These are phyloP conservation scores for Rhazya stricta DNA, from an alignment of 257 asterid genomes.

Conservation along the genomic window DNA sequence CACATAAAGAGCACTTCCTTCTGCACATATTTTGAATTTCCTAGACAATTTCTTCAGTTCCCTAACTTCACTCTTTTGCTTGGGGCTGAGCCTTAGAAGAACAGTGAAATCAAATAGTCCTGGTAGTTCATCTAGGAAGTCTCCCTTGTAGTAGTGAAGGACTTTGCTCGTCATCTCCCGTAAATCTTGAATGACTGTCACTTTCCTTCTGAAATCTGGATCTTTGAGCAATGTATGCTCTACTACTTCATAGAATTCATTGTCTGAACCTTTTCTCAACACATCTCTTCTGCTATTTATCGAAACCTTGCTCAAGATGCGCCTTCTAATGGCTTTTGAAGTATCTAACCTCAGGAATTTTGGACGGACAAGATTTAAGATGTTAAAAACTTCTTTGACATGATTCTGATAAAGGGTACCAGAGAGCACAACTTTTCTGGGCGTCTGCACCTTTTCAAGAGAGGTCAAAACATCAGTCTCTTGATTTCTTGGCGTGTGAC, in stretches of 20 bases:
- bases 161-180: slow-evolving; percentile 86
- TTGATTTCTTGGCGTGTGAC: slow-evolving; percentile 90
- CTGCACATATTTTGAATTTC: slow-evolving; percentile 67
- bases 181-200: slow-evolving; percentile 69
- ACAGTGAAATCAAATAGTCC: slow-evolving; percentile 86
- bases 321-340: slow-evolving; percentile 62
- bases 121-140: slow-evolving; percentile 90
- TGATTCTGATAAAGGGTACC: slow-evolving; percentile 97
- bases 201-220: slow-evolving; percentile 63
- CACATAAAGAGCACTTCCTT: slow-evolving; percentile 91
- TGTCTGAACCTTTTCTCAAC: slow-evolving; percentile 51
- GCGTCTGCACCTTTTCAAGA: slow-evolving; percentile 80
- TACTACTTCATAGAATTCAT: slow-evolving; percentile 70
- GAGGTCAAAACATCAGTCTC: slow-evolving; percentile 88
- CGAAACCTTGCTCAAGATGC: slow-evolving; percentile 74
- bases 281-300: slow-evolving; percentile 42
- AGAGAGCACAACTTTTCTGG: slow-evolving; percentile 87
- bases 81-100: slow-evolving; percentile 56
- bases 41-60: slow-evolving; percentile 40
- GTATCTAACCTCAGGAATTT: slow-evolving; percentile 68
- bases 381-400: slow-evolving; percentile 87
- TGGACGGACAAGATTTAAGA: slow-evolving; percentile 92
- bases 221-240: slow-evolving; percentile 75
- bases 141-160: slow-evolving; percentile 92
- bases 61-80: slow-evolving; percentile 51